A percentile compares a stretch with the other conserved stretches of the same genome.
Evolutionary conservation across 352 stramenopile genomes (phyloP).

Genomic region (Thalassiosira ordinaria): DNA sequence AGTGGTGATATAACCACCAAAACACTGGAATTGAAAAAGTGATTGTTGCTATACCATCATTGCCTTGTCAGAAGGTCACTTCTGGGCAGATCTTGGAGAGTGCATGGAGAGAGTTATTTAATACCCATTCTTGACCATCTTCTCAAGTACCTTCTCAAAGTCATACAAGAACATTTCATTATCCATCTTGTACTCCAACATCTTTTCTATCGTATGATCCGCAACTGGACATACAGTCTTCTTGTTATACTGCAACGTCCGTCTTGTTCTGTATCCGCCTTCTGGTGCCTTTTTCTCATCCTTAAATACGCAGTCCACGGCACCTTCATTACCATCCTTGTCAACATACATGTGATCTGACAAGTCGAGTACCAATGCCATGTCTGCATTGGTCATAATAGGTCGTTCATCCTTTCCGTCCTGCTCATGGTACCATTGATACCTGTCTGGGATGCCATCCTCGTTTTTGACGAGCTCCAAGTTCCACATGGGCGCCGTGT

Average conservation of each 20-base stretch:
- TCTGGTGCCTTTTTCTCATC: not conserved
- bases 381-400: conserved; percentile 56
- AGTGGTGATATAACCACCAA: no score
- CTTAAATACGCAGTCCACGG: conserved; percentile 15
- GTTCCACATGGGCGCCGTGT: conserved; percentile 4
- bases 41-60: no score
- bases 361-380: conserved; percentile 50
- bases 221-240: conserved; percentile 14
- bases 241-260: not conserved
- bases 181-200: conserved; percentile 25
- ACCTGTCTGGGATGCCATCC: conserved; percentile 42
- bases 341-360: conserved; percentile 13
- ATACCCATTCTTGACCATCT: conserved; percentile 25
- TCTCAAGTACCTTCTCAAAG: conserved; percentile 18
- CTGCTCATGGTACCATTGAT: conserved; percentile 42
- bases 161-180: conserved; percentile 24
- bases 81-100: no score
- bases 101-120: no score
- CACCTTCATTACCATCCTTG: not conserved
- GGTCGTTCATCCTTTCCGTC: conserved; percentile 1
- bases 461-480: conserved; percentile 28
- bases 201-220: conserved; percentile 5
- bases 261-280: no score
- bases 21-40: no score
- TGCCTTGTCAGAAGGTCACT: no score